Evolutionary conservation across 2,329 filamentous ascomycete species (phyloP).

Genomic region (Pseudomassariella vexata): DNA sequence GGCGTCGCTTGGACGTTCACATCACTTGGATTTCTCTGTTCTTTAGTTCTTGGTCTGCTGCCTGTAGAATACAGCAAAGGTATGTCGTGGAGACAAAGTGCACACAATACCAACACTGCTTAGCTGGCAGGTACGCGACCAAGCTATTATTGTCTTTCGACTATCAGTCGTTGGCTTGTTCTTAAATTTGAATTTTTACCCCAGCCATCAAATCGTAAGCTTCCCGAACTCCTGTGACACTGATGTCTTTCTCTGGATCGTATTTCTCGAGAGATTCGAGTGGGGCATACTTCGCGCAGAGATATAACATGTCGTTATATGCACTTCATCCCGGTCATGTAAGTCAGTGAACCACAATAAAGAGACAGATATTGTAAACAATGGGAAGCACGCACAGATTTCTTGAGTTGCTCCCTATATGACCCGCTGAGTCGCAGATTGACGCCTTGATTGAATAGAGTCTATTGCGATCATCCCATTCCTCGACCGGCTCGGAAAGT

Average conservation of each 20-base stretch:
- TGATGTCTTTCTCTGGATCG: conserved; percentile 4
- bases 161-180: too few relatives aligned
- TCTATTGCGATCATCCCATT: conserved; percentile 17
- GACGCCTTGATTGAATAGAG: conserved; percentile 12
- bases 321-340: conserved; percentile 3
- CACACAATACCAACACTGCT: too few relatives aligned
- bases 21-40: conserved; percentile 3
- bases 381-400: conserved; percentile 1
- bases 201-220: too few relatives aligned
- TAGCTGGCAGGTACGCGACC: too few relatives aligned
- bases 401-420: conserved; percentile 5
- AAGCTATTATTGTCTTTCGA: too few relatives aligned
- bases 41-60: conserved; percentile 2
- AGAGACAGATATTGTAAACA: not conserved
- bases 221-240: too few relatives aligned
- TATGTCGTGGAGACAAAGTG: conserved; percentile 2
- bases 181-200: too few relatives aligned
- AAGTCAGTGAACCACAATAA: too few relatives aligned
- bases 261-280: conserved; percentile 11
- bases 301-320: conserved; percentile 14
- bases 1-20: conserved; percentile 7
- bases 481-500: conserved; percentile 11
- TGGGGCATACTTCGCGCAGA: conserved; percentile 13
- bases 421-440: conserved; percentile 10
- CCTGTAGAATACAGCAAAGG: conserved; percentile 2